Percentiles rank a stretch among this genome's conserved stretches.
phyloP scores from a whole-genome alignment of 202 grass and related monocot genomes.

The Setaria viridis region DNA sequence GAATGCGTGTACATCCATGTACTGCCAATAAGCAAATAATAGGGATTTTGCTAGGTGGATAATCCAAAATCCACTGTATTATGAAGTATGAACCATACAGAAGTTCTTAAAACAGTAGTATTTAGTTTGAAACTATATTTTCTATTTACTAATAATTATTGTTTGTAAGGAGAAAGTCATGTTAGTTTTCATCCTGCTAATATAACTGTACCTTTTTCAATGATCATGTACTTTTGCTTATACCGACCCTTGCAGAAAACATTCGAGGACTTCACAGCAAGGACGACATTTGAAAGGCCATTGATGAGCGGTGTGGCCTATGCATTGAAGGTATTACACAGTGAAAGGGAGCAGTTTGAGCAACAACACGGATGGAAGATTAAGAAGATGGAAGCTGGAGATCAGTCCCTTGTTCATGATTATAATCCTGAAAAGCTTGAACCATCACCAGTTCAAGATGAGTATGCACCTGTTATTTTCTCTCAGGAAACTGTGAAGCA shows the following conservation, averaged over 20 bases:
- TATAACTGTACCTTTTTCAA: not conserved
- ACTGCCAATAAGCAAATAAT: not conserved
- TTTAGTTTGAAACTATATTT: too few species aligned
- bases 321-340: constrained; percentile 73
- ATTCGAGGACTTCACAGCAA: constrained; percentile 77
- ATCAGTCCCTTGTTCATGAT: constrained; percentile 68
- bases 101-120: not conserved
- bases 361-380: constrained; percentile 72
- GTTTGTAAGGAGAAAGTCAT: not conserved
- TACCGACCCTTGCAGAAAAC: constrained; percentile 61
- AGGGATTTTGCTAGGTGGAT: not conserved
- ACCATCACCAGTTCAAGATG: constrained; percentile 72
- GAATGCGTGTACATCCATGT: not conserved
- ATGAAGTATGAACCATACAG: not conserved
- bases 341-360: constrained; percentile 70
- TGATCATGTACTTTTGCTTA: not conserved
- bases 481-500: constrained; percentile 89
- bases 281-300: constrained; percentile 85
- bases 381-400: constrained; percentile 85
- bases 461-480: constrained; percentile 88
- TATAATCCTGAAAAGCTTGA: constrained; percentile 76
- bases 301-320: constrained; percentile 81
- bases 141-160: not conserved
- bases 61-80: not conserved
- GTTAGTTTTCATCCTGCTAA: not conserved